Evolutionary conservation across 139 green algal species (phyloP), one percentile per base, ranked within the genome.

Genomic region (Tetraselmis striata): DNA sequence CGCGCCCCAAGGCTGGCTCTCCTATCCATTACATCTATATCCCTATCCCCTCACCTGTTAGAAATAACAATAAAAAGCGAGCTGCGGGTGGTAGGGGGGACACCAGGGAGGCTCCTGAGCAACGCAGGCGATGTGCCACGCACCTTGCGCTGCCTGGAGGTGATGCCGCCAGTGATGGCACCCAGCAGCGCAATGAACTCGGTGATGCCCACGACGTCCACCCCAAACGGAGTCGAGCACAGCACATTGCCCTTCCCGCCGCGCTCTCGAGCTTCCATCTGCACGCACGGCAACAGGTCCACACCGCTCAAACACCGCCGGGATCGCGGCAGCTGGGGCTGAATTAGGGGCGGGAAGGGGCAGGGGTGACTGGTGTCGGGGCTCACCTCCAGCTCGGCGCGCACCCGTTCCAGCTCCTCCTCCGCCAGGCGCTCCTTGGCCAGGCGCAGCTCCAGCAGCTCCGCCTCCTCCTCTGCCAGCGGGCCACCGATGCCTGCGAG

Each of bases 171-270:
- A 59, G 92, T 88, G 29, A 93, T 78, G 30, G 94, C 94, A 1
- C 94, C 93, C 23, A 95, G 90, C 0, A 98, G 86, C 25, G 93
- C 94, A 1, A 99, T 79, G 0, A 92, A 79, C 88, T 98, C 94
- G 0, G 93, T 98, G 89, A 99, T 98, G 77, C 96, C 96, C 2
- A 99, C 96, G 11, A 99, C 92, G 78, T 99, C 96, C 0, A 99
- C 87, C 74, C 96, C 96, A 90, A 95, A 99, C 0, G 96, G 96
- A 22, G 96, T 99, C 27, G 94, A 94, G 82, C 96, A 99, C 79
- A 98, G 91, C 87, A 18, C 45, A 18, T 94, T 94, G 85, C 91
- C 92, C 45, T 75, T 79, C 32, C 1, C 28, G 2, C 26, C 59
- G 32, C 1, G 23, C n/a, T 1, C 76, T 74, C 32, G 28, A 25